Percentiles rank a stretch among this genome's conserved stretches.
Conservation (phyloP, 306 rosid genomes). For the Pueraria montana region DNA sequence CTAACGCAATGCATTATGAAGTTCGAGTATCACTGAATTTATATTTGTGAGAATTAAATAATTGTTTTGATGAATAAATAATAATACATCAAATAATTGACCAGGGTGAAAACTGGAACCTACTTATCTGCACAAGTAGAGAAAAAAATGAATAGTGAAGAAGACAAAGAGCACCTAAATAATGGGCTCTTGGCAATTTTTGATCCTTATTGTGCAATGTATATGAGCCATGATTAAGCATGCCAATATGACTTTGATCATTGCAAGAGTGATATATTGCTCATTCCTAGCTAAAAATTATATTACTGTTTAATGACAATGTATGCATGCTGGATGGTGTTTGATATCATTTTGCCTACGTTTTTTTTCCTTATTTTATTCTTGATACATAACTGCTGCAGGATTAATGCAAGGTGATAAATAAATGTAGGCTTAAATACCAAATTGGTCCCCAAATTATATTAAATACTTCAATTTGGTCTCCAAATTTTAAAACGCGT, state of each 20-base stretch:
- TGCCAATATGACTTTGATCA: background rate
- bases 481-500: too few relatives aligned
- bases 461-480: too few relatives aligned
- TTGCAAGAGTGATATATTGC: conserved; percentile 31
- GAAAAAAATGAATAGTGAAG: background rate
- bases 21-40: conserved; percentile 33
- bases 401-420: conserved; percentile 3
- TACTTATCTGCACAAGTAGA: background rate
- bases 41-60: conserved; percentile 25
- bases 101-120: conserved; percentile 4
- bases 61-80: conserved; percentile 33
- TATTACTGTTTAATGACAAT: conserved; percentile 3
- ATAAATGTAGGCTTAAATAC: too few relatives aligned
- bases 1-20: conserved; percentile 9
- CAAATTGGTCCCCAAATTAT: too few relatives aligned
- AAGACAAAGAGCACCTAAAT: conserved; percentile 11
- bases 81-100: conserved; percentile 11
- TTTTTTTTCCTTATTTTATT: background rate
- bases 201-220: conserved; percentile 28
- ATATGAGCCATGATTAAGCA: conserved; percentile 14
- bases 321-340: background rate
- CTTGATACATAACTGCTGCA: conserved; percentile 32
- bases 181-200: conserved; percentile 15
- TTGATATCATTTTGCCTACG: background rate
- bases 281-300: background rate